These are phyloP conservation scores for Vicia villosa DNA, from an alignment of 306 rosid genomes.

Conservation along the genomic window DNA sequence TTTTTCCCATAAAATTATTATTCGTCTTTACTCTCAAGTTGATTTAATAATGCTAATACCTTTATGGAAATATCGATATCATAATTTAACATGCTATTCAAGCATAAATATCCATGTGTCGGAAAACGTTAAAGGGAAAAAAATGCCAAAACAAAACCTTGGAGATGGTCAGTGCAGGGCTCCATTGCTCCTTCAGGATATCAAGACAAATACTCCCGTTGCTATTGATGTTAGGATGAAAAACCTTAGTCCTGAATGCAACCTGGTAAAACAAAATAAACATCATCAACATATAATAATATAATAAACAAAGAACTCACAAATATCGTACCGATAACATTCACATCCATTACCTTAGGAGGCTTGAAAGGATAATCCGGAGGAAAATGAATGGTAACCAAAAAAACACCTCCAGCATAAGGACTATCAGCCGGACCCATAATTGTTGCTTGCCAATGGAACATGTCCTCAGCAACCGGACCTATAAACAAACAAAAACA, in stretches of 20 bases:
- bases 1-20: not conserved
- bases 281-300: not conserved
- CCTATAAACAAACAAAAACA: slow-evolving; percentile 38
- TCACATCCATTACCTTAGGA: slow-evolving; percentile 56
- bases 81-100: too few relatives aligned
- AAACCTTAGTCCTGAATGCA: slow-evolving; percentile 82
- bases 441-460: slow-evolving; percentile 33
- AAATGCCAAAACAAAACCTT: slow-evolving; percentile 41
- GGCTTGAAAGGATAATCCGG: slow-evolving; percentile 74
- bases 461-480: slow-evolving; percentile 80
- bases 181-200: slow-evolving; percentile 78
- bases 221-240: slow-evolving; percentile 75
- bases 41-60: not conserved
- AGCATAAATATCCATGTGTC: too few relatives aligned
- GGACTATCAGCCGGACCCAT: slow-evolving; percentile 83
- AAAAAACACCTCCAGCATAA: slow-evolving; percentile 73
- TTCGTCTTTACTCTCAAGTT: not conserved
- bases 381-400: slow-evolving; percentile 40
- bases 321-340: not conserved
- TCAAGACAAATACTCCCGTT: slow-evolving; percentile 80
- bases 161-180: slow-evolving; percentile 75
- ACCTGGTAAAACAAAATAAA: slow-evolving; percentile 40
- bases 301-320: too few relatives aligned
- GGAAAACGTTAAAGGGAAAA: too few relatives aligned
- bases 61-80: too few relatives aligned